Evolutionary conservation across 345 rosid species (phyloP), one percentile per base, ranked within the genome.

Genomic region (Nephelium lappaceum): DNA sequence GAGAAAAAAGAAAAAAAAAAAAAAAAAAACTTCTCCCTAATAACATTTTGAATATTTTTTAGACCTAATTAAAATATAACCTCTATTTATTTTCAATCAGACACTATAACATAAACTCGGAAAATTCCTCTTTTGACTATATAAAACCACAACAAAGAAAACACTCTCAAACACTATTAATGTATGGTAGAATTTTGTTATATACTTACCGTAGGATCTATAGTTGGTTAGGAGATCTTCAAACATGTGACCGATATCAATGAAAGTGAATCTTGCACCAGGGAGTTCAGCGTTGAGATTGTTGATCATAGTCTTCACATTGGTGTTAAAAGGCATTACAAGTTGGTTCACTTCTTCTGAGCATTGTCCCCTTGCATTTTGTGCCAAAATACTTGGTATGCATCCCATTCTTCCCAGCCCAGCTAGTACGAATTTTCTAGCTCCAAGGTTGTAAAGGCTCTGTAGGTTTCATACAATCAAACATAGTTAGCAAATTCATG

Each of bases 321-420:
- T 94, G 24, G 88, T 79, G 78, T 96, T 93, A 83, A 94, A 96
- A 25, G 97, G 99, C 71, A 86, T 72, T 49, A 91, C 86, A 6
- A 92, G 93, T 67, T 82, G 87, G 86, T 96, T 94, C 31, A 94
- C 98, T 76, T 87, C 95, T 1, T 91, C 93, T 0, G 98, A 96
- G 84, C 99, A 96, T 24, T 71, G 62, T 61, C 97, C 97, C 0
- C 71, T 76, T 12, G 88, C 77, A 84, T 82, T 92, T 76, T 91
- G 98, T 2, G 99, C 94, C 72, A 94, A n/a, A 72, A 94, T 93
- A 85, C 99, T 96, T 0, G 98, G 99, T 41, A 96, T 96, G 70
- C 99, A 96, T 24, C 99, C 99, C 99, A 96, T 94, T 70, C 87
- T 75, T 71, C 98, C 98, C 25, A 96, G 72, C 43, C 98, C 99